Evolutionary conservation across 768 basidiomycete genomes (phyloP).

Genomic region (Boletus rubropictus): DNA sequence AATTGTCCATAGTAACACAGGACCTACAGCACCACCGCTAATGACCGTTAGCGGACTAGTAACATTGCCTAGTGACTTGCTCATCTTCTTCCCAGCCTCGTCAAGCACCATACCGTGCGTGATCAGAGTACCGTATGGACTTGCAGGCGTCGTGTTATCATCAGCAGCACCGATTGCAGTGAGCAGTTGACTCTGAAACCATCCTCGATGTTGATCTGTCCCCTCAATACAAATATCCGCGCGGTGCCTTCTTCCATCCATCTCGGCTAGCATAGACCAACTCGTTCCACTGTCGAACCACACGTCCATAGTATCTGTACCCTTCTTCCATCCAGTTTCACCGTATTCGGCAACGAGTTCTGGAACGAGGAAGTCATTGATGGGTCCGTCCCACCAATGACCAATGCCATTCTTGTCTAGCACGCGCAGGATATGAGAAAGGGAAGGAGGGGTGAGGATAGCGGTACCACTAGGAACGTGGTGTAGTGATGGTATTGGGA

Average conservation of each 20-base stretch:
- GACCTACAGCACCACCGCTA: conserved; percentile 64
- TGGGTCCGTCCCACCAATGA: conserved; percentile 91
- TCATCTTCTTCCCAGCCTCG: conserved; percentile 88
- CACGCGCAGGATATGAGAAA: conserved; percentile 73
- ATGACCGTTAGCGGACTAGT: conserved; percentile 79
- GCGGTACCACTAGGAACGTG: conserved; percentile 56
- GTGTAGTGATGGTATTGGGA: conserved; percentile 88
- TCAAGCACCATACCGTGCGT: conserved; percentile 98
- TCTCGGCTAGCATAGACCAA: conserved; percentile 70
- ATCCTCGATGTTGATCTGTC: conserved; percentile 95
- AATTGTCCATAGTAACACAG: not conserved
- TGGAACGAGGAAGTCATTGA: conserved; percentile 74
- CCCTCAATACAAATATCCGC: conserved; percentile 94
- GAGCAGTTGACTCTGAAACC: conserved; percentile 95
- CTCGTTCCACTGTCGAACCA: conserved; percentile 98
- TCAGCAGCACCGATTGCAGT: conserved; percentile 56
- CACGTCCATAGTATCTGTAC: conserved; percentile 96
- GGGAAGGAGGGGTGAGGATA: conserved; percentile 55
- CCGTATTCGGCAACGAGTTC: conserved; percentile 45
- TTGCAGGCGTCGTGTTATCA: conserved; percentile 16
- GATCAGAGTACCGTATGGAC: conserved; percentile 74
- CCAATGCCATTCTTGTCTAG: conserved; percentile 65
- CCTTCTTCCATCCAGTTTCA: conserved; percentile 58
- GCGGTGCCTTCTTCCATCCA: conserved; percentile 36
- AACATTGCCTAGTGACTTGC: conserved; percentile 93